Evolutionary conservation across 768 basidiomycete species (phyloP), one percentile per base, ranked within the genome.

Genomic region (Russula griseocarnosa): DNA sequence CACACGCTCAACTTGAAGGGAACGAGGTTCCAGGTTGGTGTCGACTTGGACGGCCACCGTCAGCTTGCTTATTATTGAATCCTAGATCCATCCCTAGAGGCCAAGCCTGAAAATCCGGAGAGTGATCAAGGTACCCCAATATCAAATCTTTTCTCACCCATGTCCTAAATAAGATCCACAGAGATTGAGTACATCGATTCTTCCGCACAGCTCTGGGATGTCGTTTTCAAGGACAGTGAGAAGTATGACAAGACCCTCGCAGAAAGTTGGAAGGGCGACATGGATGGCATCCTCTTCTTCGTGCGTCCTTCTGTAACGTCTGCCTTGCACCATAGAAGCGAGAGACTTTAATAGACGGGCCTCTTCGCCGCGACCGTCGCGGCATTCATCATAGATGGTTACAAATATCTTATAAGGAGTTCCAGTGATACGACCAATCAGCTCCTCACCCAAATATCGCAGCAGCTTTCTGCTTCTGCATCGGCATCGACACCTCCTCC

Each of bases 211-310:
- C 61, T 62, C 32, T 62, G 61, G 61, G 46, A n/a, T 20, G 55
- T 62, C 14, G 55, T 62, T 49, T 36, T 62, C 36, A 55, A 42
- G 10, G 61, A 62, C 47, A 55, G 61, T 10, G 55, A 62, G 28
- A 62, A 56, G 32, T 62, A 62, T 51, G 61, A 62, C 55, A 56
- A 51, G 47, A 42, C 30, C n/a, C 54, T 62, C 42, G 62, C n/a
- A 10, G 62, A 63, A 36, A 52, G 26, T 11, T 63, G 55, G 62
- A 58, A 58, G 50, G 62, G 62, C 9, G 50, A 52, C 26, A 58
- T 58, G 50, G 50, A 63, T 18, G 54, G 62, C 3, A 63, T 55
- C 16, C 57, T 64, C 28, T 7, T 64, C 26, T 55, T 64, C 57
- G 63, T 59, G 26, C 10, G 57, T 54, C 5, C 8, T 58, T 32